Evolutionary conservation across 305 asterid genomes (phyloP), one percentile per base, ranked within the genome.

Genomic region (Fraxinus ornus): DNA sequence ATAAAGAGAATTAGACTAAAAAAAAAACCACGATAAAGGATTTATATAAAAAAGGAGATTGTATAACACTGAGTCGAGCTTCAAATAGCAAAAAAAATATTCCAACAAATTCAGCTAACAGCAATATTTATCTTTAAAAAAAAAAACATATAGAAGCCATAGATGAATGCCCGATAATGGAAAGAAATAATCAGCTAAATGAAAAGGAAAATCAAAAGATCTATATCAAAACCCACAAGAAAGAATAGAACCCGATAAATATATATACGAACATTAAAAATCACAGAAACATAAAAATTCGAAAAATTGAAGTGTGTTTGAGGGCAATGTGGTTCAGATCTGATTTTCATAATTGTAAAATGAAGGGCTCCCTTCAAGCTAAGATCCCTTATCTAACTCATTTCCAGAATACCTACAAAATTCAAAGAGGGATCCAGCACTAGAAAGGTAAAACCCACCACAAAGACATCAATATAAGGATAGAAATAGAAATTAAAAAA

Each of bases 291-390:
- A 52, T 55, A 77, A 66, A 76, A 7, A 30, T 5, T 7, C 24
- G 15, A n/a, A 0, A 32, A 76, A 36, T 33, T 8, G 55, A 30
- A 87, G 41, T 70, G 77, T 41, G 77, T 78, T 77, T 78, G 68
- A 36, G 55, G 57, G 78, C 66, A 83, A 86, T 83, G 91, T 24
- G 85, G 87, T 70, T 86, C 92, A 90, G 96, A 92, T 91, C 94
- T 92, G 87, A 80, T 32, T 76, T 35, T 60, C 7, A 80, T 79
- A 88, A 91, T 89, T 81, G 83, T 55, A 75, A 39, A 79, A 52
- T 15, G 26, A 81, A 87, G 75, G 79, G 36, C 12, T 7, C 80
- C 19, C 9, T 47, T 39, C 79, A 2, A 77, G 30, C 41, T 84
- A 87, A 88, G 86, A 85, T 70, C 84, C 76, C 78, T 70, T 83